Conservation (phyloP, 169 alveolate genomes). For the Babesia caballi region DNA sequence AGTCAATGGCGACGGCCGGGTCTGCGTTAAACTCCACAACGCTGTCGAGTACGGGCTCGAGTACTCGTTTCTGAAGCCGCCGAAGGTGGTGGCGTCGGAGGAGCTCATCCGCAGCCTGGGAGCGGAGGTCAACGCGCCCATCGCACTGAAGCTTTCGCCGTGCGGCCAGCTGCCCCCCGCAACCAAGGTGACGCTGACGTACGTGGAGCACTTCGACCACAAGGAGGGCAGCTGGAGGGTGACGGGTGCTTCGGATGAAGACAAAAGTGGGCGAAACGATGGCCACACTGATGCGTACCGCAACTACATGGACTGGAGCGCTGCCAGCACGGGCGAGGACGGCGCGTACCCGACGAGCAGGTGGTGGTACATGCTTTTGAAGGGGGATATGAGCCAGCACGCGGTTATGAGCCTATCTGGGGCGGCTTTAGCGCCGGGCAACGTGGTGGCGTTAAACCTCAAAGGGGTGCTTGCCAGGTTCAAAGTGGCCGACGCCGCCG, state of each 20-base stretch:
- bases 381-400: slow-evolving; percentile 31
- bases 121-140: not conserved
- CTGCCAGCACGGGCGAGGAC: not conserved
- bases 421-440: slow-evolving; percentile 7
- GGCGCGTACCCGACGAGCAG: slow-evolving; percentile 21
- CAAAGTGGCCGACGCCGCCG: not conserved
- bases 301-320: not conserved
- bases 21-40: slow-evolving; percentile 34
- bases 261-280: not conserved
- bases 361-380: slow-evolving; percentile 54
- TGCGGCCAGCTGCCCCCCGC: slow-evolving; percentile 17
- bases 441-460: slow-evolving; percentile 32
- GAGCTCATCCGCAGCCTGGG: slow-evolving; percentile 33
- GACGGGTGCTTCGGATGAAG: not conserved
- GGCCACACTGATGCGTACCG: not conserved
- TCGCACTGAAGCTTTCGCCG: not conserved
- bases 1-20: not conserved
- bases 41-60: slow-evolving; percentile 51
- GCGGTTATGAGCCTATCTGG: not conserved
- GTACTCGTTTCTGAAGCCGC: slow-evolving; percentile 30
- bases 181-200: slow-evolving; percentile 8
- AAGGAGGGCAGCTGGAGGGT: slow-evolving; percentile 22
- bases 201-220: slow-evolving; percentile 35
- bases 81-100: slow-evolving; percentile 55
- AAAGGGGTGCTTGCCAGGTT: slow-evolving; percentile 34